Conservation (phyloP, 192 early-diverging fungal species). For the Mortierella claussenii region DNA sequence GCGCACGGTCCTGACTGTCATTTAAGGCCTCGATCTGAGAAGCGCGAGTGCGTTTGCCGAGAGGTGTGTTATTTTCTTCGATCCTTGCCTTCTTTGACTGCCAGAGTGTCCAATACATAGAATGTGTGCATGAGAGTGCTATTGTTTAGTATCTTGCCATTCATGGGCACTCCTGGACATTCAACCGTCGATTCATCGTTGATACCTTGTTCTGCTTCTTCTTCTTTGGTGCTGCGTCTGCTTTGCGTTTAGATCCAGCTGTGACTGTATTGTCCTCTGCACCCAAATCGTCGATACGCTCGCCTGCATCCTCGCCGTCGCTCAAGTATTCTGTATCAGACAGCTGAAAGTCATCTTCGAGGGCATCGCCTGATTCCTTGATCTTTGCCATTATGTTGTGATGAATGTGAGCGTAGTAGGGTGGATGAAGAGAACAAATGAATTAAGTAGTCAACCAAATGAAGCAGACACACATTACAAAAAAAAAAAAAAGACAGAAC, state of each 20-base stretch:
- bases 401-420: no score
- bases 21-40: conserved; percentile 53
- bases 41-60: conserved; percentile 33
- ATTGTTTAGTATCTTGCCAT: no score
- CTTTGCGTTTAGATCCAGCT: conserved; percentile 46
- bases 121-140: no score
- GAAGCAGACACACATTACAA: not conserved
- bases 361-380: conserved; percentile 55
- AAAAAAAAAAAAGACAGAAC: not conserved
- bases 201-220: conserved; percentile 58
- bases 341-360: conserved; percentile 62
- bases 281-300: conserved; percentile 35
- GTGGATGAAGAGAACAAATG: not conserved
- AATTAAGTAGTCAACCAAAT: not conserved
- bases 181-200: conserved; percentile 16
- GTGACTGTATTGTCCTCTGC: conserved; percentile 8
- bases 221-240: conserved; percentile 40
- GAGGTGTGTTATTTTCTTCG: conserved; percentile 45
- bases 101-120: no score
- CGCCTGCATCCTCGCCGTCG: conserved; percentile 37
- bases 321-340: conserved; percentile 55
- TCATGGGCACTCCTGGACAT: no score
- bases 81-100: conserved; percentile 46
- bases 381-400: conserved; percentile 33
- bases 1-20: conserved; percentile 55